Evolutionary conservation across 306 rosid genomes (phyloP), one percentile per base, ranked within the genome.

Genomic region (Casuarina cunninghamiana): DNA sequence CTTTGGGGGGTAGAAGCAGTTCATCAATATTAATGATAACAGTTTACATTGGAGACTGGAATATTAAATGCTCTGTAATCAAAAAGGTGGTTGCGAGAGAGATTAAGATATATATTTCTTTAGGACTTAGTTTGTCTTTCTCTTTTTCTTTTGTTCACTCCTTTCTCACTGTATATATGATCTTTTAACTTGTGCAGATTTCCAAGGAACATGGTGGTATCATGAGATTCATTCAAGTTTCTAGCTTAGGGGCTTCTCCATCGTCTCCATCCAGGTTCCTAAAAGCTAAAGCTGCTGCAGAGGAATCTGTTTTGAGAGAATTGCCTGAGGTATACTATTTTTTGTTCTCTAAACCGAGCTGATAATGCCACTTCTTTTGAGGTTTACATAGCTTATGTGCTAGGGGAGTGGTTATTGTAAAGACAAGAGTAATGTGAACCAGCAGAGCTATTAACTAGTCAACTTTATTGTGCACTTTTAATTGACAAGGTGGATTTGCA

Each of bases 151-250:
- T 32, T 3, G 2, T 1, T 5, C 21, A 26, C 38, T 9, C 8
- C 67, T 61, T 61, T 61, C 43, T 61, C 68, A 61, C n/a, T 26
- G 26, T 61, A 61, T 11, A 53, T 53, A 5, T 53, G 58, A 9
- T 62, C 44, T 79, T 26, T 63, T 41, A 75, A 41, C 58, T 71
- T 69, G 15, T 86, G 85, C 93, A 95, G 99, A 87, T 95, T 86
- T 88, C 99, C 77, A 91, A 91, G 84, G 99, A 95, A 75, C 99
- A 95, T 49, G 99, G 99, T 80, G 99, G 99, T 78, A 95, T 95
- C 82, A 79, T 85, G 89, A 88, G 99, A 85, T 95, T 89, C 73
- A 80, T 95, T 66, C 99, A 95, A 81, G 96, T 95, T 86, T 95
- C 99, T 81, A 82, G 87, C 80, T 89, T 95, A 80, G 99, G 99